These are phyloP conservation scores for Paratinospora sagittata DNA, from an alignment of 164 flowering plant genomes.

Conservation along the genomic window DNA sequence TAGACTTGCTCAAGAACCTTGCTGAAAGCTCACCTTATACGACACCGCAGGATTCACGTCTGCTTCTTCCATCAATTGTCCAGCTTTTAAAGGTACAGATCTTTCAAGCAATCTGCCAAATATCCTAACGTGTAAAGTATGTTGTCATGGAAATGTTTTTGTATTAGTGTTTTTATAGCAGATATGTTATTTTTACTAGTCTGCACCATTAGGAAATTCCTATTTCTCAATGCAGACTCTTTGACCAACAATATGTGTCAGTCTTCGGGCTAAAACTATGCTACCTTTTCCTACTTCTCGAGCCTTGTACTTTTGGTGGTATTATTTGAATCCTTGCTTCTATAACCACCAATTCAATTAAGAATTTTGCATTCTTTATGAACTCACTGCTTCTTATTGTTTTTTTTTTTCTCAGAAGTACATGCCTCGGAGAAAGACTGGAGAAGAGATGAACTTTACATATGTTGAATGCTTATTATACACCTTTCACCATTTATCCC, in stretches of 20 bases:
- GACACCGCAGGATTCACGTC: conserved; percentile 82
- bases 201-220: neutral
- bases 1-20: conserved; percentile 83
- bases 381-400: neutral
- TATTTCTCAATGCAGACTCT: neutral
- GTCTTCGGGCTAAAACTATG: neutral
- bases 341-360: neutral
- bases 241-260: neutral
- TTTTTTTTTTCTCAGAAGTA: conserved; percentile 45
- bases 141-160: neutral
- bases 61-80: conserved; percentile 77
- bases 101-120: neutral
- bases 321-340: conserved; percentile 1
- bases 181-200: neutral
- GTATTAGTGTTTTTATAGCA: neutral
- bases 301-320: neutral
- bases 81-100: conserved; percentile 71
- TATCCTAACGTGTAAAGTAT: neutral
- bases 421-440: conserved; percentile 84
- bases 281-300: neutral
- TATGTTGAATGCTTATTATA: conserved; percentile 87
- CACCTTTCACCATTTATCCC: conserved; percentile 83
- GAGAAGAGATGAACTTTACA: conserved; percentile 83
- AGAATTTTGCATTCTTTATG: neutral
- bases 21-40: conserved; percentile 89